Percentiles rank a stretch among this genome's conserved stretches.
These are phyloP conservation scores for Mantamonas sphyraenae DNA, from an alignment of 78 protist species.

Conservation along the genomic window DNA sequence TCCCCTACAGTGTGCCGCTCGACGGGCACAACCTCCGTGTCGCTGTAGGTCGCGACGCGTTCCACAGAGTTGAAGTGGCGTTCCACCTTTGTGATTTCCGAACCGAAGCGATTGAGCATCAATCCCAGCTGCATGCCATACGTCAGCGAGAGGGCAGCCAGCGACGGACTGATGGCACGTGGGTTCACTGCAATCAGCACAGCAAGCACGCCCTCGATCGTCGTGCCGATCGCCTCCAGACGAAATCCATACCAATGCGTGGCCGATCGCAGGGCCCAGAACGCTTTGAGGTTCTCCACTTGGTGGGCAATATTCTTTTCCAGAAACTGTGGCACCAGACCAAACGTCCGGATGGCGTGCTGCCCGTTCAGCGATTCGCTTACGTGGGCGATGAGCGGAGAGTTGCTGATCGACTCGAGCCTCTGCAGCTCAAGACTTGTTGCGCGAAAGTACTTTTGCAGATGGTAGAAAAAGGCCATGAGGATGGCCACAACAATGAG, in stretches of 20 bases:
- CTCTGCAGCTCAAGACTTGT: constrained; percentile 71
- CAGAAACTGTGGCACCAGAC: too few species aligned
- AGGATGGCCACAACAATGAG: constrained; percentile 29
- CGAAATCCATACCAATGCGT: constrained; percentile 70
- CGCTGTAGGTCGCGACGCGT: too few species aligned
- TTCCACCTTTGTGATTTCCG: too few species aligned
- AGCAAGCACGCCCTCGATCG: constrained; percentile 25
- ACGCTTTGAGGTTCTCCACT: too few species aligned
- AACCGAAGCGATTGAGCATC: neutral
- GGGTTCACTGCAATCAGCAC: constrained; percentile 28
- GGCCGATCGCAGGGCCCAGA: too few species aligned
- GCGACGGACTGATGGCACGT: neutral
- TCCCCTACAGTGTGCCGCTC: too few species aligned
- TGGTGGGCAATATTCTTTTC: too few species aligned
- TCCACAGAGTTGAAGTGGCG: too few species aligned
- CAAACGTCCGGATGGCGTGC: neutral
- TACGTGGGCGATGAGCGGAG: constrained; percentile 68
- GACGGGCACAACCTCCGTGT: too few species aligned
- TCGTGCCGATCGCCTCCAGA: constrained; percentile 40
- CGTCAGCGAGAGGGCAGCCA: constrained; percentile 25
- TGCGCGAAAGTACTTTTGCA: constrained; percentile 42
- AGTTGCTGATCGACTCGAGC: constrained; percentile 51
- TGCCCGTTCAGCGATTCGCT: constrained; percentile 58
- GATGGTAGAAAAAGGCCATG: constrained; percentile 7
- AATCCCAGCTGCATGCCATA: constrained; percentile 11